Evolutionary conservation across 2,329 filamentous ascomycete genomes (phyloP), one percentile per base, ranked within the genome.

Genomic region (Nectriaceae sp.): DNA sequence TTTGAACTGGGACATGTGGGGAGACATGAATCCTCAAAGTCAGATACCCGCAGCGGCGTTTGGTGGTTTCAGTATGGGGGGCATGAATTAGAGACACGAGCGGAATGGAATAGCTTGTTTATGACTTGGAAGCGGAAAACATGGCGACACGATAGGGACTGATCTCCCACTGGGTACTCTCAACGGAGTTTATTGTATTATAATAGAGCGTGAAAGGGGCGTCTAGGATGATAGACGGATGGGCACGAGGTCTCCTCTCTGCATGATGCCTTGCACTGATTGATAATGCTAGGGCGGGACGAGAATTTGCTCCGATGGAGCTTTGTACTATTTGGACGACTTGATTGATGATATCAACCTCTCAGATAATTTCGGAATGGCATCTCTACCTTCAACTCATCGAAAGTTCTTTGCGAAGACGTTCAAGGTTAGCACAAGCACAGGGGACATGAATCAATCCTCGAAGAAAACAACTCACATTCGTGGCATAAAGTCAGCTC

Each of bases 1-100:
- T 3, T 56, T 78, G 15, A 75, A 76, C 41, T 76, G 75, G 70
- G 75, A 78, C 44, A 68, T 78, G 61, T 75, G 73, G 65, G 67
- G 62, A 15, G 62, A 64, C 45, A 53, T 65, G 48, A 57, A 58
- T 33, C 47, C 55, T 21, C 59, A 62, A 22, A 57, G 60, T 10
- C 64, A 68, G 37, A 46, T 68, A 11, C 63, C 66, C 3, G 42
- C 61, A 11, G 56, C 63, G 37, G 60, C 69, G 46, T 70, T 70
- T 44, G 62, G 61, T 33, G 60, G 59, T n/a, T 66, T 63, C 26
- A 56, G 58, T 1, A 53, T 68, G 48, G 56, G 57, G 2, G 57
- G 55, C 16, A 55, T 65, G 52, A 49, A 56, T n/a, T 57, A 43
- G 42, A 24, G 48, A 36, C 43, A 56, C 55, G 35, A 51, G 11